Percentiles rank a stretch among this genome's conserved stretches.
phyloP scores from a whole-genome alignment of 768 basidiomycete species.

The Tulasnella sp. region DNA sequence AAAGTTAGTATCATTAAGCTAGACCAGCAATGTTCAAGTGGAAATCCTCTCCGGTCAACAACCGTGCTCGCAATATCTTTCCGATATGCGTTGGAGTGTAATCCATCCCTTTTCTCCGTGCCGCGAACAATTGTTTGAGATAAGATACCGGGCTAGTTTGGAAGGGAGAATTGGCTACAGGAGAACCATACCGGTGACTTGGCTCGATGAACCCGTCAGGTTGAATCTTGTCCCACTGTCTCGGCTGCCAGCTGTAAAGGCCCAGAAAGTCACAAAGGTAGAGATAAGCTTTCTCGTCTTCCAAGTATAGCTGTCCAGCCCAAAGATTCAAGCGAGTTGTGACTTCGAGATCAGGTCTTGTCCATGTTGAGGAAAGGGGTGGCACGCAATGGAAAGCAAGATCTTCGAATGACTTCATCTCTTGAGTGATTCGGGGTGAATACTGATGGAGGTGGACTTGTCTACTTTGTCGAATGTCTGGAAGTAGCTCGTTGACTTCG shows the following conservation, averaged over 20 bases:
- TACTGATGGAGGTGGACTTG: constrained; percentile 7
- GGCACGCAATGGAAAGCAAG: constrained; percentile 6
- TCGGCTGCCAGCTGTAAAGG: background rate
- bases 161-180: too few species aligned
- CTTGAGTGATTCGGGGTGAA: constrained; percentile 2
- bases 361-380: background rate
- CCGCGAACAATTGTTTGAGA: too few species aligned
- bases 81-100: too few species aligned
- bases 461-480: constrained; percentile 6
- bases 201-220: too few species aligned
- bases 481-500: constrained; percentile 7
- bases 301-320: constrained; percentile 1
- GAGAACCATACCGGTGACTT: too few species aligned
- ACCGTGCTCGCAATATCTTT: too few species aligned
- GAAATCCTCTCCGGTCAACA: too few species aligned
- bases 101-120: too few species aligned
- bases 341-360: background rate
- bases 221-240: too few species aligned
- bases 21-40: too few species aligned
- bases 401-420: background rate
- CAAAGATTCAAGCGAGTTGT: constrained; percentile 4
- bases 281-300: background rate
- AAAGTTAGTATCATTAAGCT: too few species aligned
- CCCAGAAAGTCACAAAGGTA: background rate
- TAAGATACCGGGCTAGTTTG: too few species aligned